Conservation (phyloP, 805 yeast species). For the Saturnispora sekii region DNA sequence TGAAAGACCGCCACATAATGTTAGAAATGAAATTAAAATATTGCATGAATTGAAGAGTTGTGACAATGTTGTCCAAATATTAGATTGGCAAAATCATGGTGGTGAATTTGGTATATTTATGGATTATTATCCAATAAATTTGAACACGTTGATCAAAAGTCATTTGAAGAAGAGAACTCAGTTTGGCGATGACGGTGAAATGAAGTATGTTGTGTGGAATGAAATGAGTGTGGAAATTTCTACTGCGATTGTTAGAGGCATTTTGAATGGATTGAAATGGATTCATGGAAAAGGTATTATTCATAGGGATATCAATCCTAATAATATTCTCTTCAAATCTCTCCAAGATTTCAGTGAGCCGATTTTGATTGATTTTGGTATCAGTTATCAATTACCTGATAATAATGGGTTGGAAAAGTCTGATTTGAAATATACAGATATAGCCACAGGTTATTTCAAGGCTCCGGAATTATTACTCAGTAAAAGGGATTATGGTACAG, state of each 20-base stretch:
- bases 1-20: constrained; percentile 44
- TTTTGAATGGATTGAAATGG: constrained; percentile 42
- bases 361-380: constrained; percentile 34
- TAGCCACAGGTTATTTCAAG: constrained; percentile 57
- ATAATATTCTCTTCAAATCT: constrained; percentile 36
- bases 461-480: constrained; percentile 71
- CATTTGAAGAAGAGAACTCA: constrained; percentile 26
- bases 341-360: constrained; percentile 19
- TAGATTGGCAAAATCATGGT: constrained; percentile 2
- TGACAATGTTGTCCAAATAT: constrained; percentile 10
- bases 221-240: constrained; percentile 12
- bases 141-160: constrained; percentile 27
- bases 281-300: constrained; percentile 57
- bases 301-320: constrained; percentile 76
- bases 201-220: constrained; percentile 11
- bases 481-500: constrained; percentile 39
- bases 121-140: constrained; percentile 31
- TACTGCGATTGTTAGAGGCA: constrained; percentile 27
- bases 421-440: constrained; percentile 38
- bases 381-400: constrained; percentile 30
- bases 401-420: constrained; percentile 63
- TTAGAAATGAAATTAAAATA: constrained; percentile 35
- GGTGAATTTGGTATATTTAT: constrained; percentile 33
- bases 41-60: constrained; percentile 19
- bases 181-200: constrained; percentile 15